Base-by-base conservation (phyloP, 257 asterid species). In the Paulownia fortunei region DNA sequence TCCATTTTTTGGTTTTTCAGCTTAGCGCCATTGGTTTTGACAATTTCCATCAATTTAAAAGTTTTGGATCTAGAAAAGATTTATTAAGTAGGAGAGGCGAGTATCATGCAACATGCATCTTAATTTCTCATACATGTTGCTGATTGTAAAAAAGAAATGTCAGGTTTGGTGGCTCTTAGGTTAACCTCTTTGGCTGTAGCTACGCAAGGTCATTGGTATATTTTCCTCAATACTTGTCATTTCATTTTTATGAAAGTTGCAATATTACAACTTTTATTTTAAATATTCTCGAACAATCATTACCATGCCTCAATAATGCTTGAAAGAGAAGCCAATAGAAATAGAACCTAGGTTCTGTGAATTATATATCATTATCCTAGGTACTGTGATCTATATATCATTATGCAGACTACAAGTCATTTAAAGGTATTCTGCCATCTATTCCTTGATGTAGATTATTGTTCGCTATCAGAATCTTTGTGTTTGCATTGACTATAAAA, bases 391-490 rank as follows among this genome's bases (percentile, higher is more conserved):
- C 67, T 26, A 41, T 37, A 39, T 30, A 32, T 47, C 77, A 23
- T 5, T 13, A 8, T 59, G 59, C 54, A 39, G 74, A 39, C 60
- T 5, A 19, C 24, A n/a, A 23, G 30, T 49, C 19, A 7, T 74
- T 23, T 44, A 37, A 7, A 59, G 41, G 15, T 49, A 49, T 76
- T 37, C 61, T 24, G 37, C 69, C 62, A 32, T 52, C 55, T 41
- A 77, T 59, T 46, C 39, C n/a, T 51, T 47, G 76, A 72, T 30
- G 12, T 64, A 37, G 24, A 16, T 70, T 32, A 6, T 62, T n/a
- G 34, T 44, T 32, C 51, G 6, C 15, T 27, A 36, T 56, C 21
- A 10, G n/a, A 12, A 37, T 61, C 27, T 16, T 10, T 30, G 15
- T 70, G 7, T 42, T 32, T 39, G 41, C 60, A 34, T 59, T 71